Evolutionary conservation across 2,329 filamentous ascomycete genomes (phyloP).

Genomic region (Fusarium globosum): DNA sequence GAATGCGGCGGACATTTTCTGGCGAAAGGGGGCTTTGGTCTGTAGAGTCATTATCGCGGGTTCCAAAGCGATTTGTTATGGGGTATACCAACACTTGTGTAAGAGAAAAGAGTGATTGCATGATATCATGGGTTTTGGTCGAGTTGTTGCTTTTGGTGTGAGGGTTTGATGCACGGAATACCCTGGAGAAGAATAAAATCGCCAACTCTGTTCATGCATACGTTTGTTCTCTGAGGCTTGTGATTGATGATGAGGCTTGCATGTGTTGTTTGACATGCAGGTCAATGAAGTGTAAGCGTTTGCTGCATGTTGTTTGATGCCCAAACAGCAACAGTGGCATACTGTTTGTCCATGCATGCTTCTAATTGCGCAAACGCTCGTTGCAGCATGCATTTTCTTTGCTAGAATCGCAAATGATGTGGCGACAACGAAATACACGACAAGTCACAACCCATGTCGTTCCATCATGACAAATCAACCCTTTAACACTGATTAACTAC

Average conservation of each 20-base stretch:
- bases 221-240: background rate
- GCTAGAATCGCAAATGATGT: background rate
- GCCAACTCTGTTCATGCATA: background rate
- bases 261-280: background rate
- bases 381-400: background rate
- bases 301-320: background rate
- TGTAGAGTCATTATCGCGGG: background rate
- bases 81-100: background rate
- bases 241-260: background rate
- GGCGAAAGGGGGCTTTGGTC: constrained; percentile 17
- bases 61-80: constrained; percentile 9
- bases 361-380: background rate
- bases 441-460: background rate
- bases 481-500: background rate
- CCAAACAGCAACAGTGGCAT: background rate
- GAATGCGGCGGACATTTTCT: constrained; percentile 8
- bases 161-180: background rate
- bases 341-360: background rate
- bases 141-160: background rate
- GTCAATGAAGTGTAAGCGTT: background rate
- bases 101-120: background rate
- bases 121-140: background rate
- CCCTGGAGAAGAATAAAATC: background rate
- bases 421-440: background rate
- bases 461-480: background rate